Percentiles rank a stretch among this genome's conserved stretches.
phyloP scores from a whole-genome alignment of 2,329 filamentous ascomycete species.

The Moelleriella libera region DNA sequence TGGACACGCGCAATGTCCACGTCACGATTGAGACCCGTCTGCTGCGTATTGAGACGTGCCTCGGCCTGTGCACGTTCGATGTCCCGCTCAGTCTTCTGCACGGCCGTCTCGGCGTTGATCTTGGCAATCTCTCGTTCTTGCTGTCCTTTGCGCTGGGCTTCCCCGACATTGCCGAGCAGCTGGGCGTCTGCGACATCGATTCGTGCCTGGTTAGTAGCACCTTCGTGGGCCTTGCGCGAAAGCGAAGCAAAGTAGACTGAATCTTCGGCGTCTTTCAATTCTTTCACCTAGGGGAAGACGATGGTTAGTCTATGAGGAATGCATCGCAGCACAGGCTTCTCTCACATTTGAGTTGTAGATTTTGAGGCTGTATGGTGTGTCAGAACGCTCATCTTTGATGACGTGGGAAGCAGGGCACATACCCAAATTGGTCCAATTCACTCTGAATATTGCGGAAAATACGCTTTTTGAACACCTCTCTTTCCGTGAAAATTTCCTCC shows the following conservation, averaged over 20 bases:
- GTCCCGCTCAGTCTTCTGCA: constrained; percentile 73
- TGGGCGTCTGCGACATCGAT: constrained; percentile 53
- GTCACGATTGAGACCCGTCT: constrained; percentile 58
- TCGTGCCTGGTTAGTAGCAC: constrained; percentile 65
- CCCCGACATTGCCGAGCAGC: constrained; percentile 56
- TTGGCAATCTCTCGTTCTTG: constrained; percentile 79
- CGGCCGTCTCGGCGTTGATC: constrained; percentile 74
- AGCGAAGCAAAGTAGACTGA: constrained; percentile 76
- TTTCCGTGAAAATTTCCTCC: constrained; percentile 74
- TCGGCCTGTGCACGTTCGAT: constrained; percentile 69
- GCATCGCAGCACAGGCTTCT: background rate
- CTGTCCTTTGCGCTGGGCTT: constrained; percentile 63
- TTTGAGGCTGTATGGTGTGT: constrained; percentile 32
- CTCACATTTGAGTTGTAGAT: constrained; percentile 50
- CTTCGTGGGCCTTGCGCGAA: constrained; percentile 72
- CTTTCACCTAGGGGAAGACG: constrained; percentile 39
- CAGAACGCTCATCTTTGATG: background rate
- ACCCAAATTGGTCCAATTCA: constrained; percentile 59
- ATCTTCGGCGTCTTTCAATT: constrained; percentile 68
- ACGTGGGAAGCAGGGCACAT: constrained; percentile 15
- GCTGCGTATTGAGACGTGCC: constrained; percentile 57
- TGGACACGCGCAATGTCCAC: constrained; percentile 65
- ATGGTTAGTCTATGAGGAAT: background rate
- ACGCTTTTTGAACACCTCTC: constrained; percentile 63
- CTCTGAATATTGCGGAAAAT: constrained; percentile 64